Conservation (phyloP, 1,284 basidiomycete species). For the Apiotrichum mycotoxinovorans region DNA sequence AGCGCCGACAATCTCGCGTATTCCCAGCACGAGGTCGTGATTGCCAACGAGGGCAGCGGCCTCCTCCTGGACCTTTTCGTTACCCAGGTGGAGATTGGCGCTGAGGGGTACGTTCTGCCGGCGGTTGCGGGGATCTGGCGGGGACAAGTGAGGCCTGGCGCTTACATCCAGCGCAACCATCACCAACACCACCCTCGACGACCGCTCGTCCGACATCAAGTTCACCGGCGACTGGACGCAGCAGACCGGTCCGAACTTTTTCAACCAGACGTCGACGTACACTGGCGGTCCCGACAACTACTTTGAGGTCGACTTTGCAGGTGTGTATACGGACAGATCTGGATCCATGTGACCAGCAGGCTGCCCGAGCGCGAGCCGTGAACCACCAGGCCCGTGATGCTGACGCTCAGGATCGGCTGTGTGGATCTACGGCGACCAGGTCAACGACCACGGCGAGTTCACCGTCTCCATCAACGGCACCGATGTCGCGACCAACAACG, state of each 20-base stretch:
- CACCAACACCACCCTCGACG: constrained; percentile 45
- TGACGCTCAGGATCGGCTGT: constrained; percentile 42
- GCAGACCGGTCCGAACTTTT: constrained; percentile 41
- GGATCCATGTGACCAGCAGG: too few species aligned
- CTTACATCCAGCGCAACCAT: constrained; percentile 32
- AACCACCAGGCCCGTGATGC: neutral
- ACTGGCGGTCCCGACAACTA: constrained; percentile 35
- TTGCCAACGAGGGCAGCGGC: constrained; percentile 35
- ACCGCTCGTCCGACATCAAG: constrained; percentile 28
- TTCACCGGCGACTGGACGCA: constrained; percentile 47
- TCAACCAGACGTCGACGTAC: constrained; percentile 39
- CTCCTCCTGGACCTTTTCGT: constrained; percentile 41
- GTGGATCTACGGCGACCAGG: constrained; percentile 51
- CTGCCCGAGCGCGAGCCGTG: neutral
- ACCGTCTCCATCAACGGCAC: constrained; percentile 43
- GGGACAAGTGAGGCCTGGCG: too few species aligned
- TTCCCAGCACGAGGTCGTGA: constrained; percentile 27
- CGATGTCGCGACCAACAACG: constrained; percentile 29
- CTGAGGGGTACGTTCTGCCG: constrained; percentile 31
- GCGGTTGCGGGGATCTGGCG: too few species aligned
- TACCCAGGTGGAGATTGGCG: constrained; percentile 32
- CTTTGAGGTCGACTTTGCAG: constrained; percentile 39
- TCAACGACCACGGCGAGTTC: constrained; percentile 50
- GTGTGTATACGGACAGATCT: constrained; percentile 24
- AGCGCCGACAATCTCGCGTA: constrained; percentile 19